Evolutionary conservation across 2,329 filamentous ascomycete species (phyloP).

Genomic region (Ophiosphaerella korrae): DNA sequence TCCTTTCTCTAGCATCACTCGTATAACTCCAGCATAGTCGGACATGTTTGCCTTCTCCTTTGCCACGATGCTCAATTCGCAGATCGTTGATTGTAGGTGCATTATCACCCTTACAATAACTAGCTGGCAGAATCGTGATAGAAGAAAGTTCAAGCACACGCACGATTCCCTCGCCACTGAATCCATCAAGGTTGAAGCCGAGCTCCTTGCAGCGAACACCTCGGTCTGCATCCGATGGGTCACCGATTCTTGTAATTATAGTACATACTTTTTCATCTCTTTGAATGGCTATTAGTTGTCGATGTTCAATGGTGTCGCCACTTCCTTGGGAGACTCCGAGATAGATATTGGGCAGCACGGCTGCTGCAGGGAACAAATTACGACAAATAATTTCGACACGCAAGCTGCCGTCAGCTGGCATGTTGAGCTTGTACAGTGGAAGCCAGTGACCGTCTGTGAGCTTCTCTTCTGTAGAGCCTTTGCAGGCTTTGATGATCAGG

Average conservation of each 20-base stretch:
- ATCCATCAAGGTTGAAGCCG: conserved; percentile 23
- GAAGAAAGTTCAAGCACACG: conserved; percentile 15
- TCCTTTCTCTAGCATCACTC: background rate
- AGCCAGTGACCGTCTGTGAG: conserved; percentile 15
- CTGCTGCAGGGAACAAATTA: background rate
- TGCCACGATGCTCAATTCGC: conserved; percentile 14
- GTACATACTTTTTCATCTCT: background rate
- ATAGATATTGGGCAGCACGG: conserved; percentile 15
- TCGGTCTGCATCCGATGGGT: background rate
- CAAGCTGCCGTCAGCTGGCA: conserved; percentile 34
- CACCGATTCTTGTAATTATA: background rate
- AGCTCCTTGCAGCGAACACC: conserved; percentile 27
- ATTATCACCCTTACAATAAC: background rate
- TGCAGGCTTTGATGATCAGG: conserved; percentile 23
- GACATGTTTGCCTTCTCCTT: conserved; percentile 23
- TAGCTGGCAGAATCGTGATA: conserved; percentile 22
- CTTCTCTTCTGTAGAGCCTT: background rate
- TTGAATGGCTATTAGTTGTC: conserved; percentile 1
- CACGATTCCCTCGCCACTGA: background rate
- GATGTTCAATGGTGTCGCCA: background rate
- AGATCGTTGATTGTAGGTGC: conserved; percentile 16
- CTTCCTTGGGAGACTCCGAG: conserved; percentile 12
- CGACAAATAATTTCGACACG: conserved; percentile 19
- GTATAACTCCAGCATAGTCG: conserved; percentile 34
- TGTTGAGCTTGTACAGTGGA: conserved; percentile 41